A percentile compares a stretch with the other conserved stretches of the same genome.
These are phyloP conservation scores for Coriaria nepalensis DNA, from an alignment of 306 rosid species.

Conservation along the genomic window DNA sequence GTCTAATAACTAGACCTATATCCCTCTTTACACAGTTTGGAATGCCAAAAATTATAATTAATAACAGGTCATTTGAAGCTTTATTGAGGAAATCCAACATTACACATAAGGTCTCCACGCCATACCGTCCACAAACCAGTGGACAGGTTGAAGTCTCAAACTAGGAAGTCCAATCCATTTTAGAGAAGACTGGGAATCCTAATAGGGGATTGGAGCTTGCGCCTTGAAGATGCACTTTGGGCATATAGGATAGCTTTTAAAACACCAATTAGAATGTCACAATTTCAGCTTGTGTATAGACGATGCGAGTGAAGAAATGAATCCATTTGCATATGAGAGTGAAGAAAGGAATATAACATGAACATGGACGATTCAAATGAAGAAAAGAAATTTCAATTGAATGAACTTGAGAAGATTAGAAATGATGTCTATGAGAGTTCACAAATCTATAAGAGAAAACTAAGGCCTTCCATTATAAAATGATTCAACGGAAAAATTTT, in stretches of 20 bases:
- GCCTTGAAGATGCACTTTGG: background rate
- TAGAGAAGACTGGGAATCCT: background rate
- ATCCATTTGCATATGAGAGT: no score
- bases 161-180: no score
- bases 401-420: background rate
- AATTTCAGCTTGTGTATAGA: background rate
- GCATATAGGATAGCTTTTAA: background rate
- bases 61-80: no score
- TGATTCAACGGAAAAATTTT: background rate
- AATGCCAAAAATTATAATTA: no score
- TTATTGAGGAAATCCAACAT: no score
- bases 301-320: background rate
- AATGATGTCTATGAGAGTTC: constrained; percentile 2
- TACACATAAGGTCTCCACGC: no score
- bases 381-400: background rate
- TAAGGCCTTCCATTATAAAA: background rate
- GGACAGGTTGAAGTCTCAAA: no score
- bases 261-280: background rate
- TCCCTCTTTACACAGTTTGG: no score
- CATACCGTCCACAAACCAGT: no score
- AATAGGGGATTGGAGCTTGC: background rate
- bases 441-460: background rate
- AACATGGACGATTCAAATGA: background rate
- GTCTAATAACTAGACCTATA: no score
- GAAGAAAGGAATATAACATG: background rate